Percentiles rank a stretch among this genome's conserved stretches.
These are phyloP conservation scores for Vanderwaltozyma verrucispora DNA, from an alignment of 805 yeast genomes.

Conservation along the genomic window DNA sequence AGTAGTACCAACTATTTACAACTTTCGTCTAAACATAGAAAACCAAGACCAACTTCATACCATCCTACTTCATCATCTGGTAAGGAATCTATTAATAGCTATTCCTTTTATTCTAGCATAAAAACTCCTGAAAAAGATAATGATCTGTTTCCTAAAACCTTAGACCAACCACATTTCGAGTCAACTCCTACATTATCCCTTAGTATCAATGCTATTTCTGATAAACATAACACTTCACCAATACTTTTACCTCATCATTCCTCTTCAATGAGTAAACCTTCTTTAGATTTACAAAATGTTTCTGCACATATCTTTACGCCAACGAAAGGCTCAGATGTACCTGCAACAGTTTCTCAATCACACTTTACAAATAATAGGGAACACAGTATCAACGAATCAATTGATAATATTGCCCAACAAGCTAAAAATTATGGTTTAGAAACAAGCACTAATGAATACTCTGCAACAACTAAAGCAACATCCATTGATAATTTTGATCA, in stretches of 20 bases:
- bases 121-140: neutral
- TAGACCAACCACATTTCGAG: neutral
- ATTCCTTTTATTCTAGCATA: neutral
- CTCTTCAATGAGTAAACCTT: conserved; percentile 25
- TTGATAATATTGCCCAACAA: too few species aligned
- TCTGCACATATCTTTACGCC: conserved; percentile 26
- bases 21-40: conserved; percentile 35
- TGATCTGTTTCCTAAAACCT: neutral
- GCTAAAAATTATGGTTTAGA: too few species aligned
- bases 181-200: conserved; percentile 2
- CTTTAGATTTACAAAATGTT: conserved; percentile 27
- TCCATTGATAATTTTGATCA: too few species aligned
- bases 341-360: too few species aligned
- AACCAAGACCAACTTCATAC: conserved; percentile 77
- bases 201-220: neutral
- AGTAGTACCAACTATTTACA: conserved; percentile 1
- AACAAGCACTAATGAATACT: too few species aligned
- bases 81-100: neutral
- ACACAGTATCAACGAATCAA: too few species aligned
- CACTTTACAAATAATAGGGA: too few species aligned
- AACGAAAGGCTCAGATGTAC: conserved; percentile 6
- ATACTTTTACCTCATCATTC: conserved; percentile 6
- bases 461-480: too few species aligned
- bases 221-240: neutral
- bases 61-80: conserved; percentile 39